These are phyloP conservation scores for Solanum habrochaites DNA, from an alignment of 257 asterid genomes.

Conservation along the genomic window DNA sequence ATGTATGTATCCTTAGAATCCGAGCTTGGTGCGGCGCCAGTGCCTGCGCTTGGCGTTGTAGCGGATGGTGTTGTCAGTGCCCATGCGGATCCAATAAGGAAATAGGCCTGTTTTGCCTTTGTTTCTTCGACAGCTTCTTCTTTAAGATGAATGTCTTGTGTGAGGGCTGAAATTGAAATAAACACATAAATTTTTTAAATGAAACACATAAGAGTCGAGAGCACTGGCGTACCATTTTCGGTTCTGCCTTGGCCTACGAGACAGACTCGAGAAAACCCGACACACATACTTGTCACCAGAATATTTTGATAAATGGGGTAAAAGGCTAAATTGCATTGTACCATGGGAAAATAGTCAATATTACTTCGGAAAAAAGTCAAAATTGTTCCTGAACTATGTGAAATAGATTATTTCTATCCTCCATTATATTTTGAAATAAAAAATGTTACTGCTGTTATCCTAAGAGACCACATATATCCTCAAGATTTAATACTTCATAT, in stretches of 20 bases:
- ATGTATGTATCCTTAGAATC: slow-evolving; percentile 23
- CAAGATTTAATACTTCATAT: too few species aligned
- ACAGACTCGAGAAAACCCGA: background rate
- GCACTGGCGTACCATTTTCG: slow-evolving; percentile 10
- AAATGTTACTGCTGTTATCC: too few species aligned
- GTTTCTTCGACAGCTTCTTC: slow-evolving; percentile 91
- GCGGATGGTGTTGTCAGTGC: slow-evolving; percentile 82
- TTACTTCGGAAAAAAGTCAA: too few species aligned
- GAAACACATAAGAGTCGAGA: background rate
- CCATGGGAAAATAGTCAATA: background rate
- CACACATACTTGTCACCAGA: background rate
- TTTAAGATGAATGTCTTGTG: slow-evolving; percentile 76
- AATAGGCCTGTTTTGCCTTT: slow-evolving; percentile 83
- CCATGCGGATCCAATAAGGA: slow-evolving; percentile 78
- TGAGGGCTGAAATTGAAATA: slow-evolving; percentile 41
- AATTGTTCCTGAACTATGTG: too few species aligned
- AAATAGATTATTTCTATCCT: too few species aligned
- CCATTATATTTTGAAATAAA: too few species aligned
- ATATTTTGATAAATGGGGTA: background rate
- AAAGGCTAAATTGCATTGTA: background rate
- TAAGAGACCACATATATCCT: too few species aligned
- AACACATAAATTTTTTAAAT: background rate
- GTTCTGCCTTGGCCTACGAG: background rate
- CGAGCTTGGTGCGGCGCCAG: slow-evolving; percentile 98
- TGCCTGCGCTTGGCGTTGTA: slow-evolving; percentile 93